Conservation (phyloP, 2,329 filamentous ascomycete genomes). For the Diaporthe vexans region DNA sequence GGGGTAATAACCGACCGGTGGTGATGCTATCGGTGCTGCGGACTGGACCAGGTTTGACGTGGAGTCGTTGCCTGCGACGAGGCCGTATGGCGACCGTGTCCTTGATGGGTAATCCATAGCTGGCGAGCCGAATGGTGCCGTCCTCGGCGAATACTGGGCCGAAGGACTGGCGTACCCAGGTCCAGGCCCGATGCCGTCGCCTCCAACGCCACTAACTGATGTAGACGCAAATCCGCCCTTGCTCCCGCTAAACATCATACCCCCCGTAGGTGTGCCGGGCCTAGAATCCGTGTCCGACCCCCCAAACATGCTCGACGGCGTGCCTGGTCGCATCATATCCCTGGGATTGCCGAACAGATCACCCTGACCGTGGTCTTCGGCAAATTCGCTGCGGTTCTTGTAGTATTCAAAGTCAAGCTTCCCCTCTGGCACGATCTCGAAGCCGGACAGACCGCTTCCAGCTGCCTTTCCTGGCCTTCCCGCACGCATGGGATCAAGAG, state of each 20-base stretch:
- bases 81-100: constrained; percentile 38
- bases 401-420: constrained; percentile 92
- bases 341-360: constrained; percentile 72
- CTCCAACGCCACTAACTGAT: constrained; percentile 40
- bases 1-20: constrained; percentile 46
- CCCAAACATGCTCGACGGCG: constrained; percentile 66
- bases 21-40: constrained; percentile 40
- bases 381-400: constrained; percentile 91
- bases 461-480: constrained; percentile 64
- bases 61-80: constrained; percentile 38
- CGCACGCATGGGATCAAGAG: constrained; percentile 83
- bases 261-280: constrained; percentile 63
- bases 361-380: constrained; percentile 86
- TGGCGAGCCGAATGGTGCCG: constrained; percentile 37
- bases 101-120: constrained; percentile 40
- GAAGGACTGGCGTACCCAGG: constrained; percentile 29
- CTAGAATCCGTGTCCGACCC: constrained; percentile 61
- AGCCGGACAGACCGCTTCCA: constrained; percentile 70
- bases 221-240: constrained; percentile 47
- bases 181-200: constrained; percentile 7
- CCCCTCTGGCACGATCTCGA: constrained; percentile 90
- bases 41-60: constrained; percentile 39
- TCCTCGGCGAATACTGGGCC: constrained; percentile 24
- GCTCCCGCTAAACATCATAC: constrained; percentile 51
- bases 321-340: constrained; percentile 73